Percentiles rank a stretch among this genome's conserved stretches.
Conservation (phyloP, 305 asterid species). For the Fraxinus sp. region DNA sequence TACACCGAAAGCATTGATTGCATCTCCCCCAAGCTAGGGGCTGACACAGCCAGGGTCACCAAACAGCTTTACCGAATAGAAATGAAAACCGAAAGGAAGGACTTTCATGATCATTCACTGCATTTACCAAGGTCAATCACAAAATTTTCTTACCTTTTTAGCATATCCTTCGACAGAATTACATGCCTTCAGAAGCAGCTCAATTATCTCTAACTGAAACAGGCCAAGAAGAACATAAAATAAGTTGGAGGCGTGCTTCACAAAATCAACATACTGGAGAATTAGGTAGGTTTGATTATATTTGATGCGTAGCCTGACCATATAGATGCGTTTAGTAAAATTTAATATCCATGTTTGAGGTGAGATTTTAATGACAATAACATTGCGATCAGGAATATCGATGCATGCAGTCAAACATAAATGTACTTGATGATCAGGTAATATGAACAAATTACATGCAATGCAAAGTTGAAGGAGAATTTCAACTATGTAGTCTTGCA, state of each 20-base stretch:
- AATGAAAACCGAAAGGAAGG: neutral
- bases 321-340: neutral
- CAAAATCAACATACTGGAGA: neutral
- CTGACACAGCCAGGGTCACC: neutral
- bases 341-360: neutral
- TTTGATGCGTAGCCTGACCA: neutral
- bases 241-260: neutral
- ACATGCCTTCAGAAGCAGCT: slow-evolving; percentile 80
- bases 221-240: slow-evolving; percentile 21
- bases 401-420: neutral
- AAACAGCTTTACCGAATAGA: neutral
- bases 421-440: neutral
- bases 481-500: neutral
- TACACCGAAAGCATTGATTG: neutral
- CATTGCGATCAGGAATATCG: neutral
- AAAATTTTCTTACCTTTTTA: slow-evolving; percentile 49
- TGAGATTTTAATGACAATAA: neutral
- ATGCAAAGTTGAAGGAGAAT: neutral
- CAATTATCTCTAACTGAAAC: slow-evolving; percentile 71
- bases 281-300: neutral
- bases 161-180: slow-evolving; percentile 45
- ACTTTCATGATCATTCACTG: neutral
- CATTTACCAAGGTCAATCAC: neutral
- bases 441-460: neutral
- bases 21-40: neutral